A percentile compares a stretch with the other conserved stretches of the same genome.
Conservation (phyloP, 805 yeast genomes). For the Ogataea allantospora region DNA sequence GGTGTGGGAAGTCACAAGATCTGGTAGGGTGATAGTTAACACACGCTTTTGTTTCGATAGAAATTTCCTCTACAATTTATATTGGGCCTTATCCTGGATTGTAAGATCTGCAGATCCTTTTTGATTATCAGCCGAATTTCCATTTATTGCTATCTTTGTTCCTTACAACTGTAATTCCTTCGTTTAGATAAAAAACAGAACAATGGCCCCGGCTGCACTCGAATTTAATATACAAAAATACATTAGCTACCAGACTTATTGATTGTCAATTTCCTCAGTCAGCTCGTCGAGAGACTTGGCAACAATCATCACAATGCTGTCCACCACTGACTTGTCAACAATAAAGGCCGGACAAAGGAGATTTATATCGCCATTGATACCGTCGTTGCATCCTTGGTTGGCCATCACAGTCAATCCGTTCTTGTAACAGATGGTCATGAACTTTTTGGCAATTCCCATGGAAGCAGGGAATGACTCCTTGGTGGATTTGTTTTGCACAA, state of each 20-base stretch:
- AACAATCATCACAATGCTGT: constrained; percentile 20
- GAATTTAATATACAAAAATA: no score
- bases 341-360: constrained; percentile 45
- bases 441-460: constrained; percentile 32
- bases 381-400: constrained; percentile 39
- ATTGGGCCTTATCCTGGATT: no score
- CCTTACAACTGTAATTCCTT: no score
- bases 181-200: no score
- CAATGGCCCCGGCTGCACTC: no score
- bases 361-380: constrained; percentile 43
- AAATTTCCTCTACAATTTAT: no score
- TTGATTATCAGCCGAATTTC: no score
- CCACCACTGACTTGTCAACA: constrained; percentile 38
- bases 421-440: constrained; percentile 35
- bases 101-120: no score
- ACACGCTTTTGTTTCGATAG: no score
- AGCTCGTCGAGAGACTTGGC: constrained; percentile 15
- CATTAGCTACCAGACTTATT: no score
- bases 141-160: no score
- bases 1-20: constrained; percentile 50
- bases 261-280: background rate
- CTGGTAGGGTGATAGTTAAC: no score
- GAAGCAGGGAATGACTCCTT: constrained; percentile 41
- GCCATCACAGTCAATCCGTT: constrained; percentile 45
- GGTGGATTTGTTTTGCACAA: constrained; percentile 43